Conservation (phyloP, 2,329 filamentous ascomycete genomes). For the Plenodomus biglobosus region DNA sequence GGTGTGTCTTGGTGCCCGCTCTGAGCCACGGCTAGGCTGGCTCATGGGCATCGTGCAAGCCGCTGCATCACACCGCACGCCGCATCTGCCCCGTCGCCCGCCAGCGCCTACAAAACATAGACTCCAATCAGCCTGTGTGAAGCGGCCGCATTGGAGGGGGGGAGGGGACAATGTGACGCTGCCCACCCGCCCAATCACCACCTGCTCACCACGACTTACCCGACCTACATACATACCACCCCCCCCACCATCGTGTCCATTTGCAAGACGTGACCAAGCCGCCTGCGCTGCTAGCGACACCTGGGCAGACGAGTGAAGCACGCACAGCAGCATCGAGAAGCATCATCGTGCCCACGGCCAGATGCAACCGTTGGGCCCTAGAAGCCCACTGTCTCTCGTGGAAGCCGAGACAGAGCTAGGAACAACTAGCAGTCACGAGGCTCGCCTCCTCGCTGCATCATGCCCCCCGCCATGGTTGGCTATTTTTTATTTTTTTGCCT, state of each 20-base stretch:
- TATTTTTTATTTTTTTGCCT: no score
- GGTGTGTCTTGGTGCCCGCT: constrained; percentile 1
- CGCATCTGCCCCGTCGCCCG: constrained; percentile 14
- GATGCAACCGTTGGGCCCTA: background rate
- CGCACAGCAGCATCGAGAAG: constrained; percentile 1
- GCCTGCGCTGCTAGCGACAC: background rate
- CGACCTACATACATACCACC: background rate
- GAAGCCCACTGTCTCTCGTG: background rate
- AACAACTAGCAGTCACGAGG: constrained; percentile 23
- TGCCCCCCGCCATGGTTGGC: background rate
- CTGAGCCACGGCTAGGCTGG: constrained; percentile 16
- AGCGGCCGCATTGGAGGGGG: constrained; percentile 18
- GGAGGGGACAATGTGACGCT: background rate
- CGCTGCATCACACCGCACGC: constrained; percentile 19
- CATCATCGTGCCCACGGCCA: background rate
- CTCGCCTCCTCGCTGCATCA: background rate
- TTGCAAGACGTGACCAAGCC: background rate
- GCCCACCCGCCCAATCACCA: background rate
- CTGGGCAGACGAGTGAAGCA: background rate
- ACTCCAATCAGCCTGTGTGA: constrained; percentile 26
- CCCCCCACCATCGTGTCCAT: constrained; percentile 1
- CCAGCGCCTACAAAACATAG: constrained; percentile 36
- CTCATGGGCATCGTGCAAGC: constrained; percentile 27
- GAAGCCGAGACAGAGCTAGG: background rate
- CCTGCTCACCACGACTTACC: no score